Percentiles rank a stretch among this genome's conserved stretches.
These are phyloP conservation scores for Dendrostoma leiphaemia DNA, from an alignment of 2,329 filamentous ascomycete genomes.

Conservation along the genomic window DNA sequence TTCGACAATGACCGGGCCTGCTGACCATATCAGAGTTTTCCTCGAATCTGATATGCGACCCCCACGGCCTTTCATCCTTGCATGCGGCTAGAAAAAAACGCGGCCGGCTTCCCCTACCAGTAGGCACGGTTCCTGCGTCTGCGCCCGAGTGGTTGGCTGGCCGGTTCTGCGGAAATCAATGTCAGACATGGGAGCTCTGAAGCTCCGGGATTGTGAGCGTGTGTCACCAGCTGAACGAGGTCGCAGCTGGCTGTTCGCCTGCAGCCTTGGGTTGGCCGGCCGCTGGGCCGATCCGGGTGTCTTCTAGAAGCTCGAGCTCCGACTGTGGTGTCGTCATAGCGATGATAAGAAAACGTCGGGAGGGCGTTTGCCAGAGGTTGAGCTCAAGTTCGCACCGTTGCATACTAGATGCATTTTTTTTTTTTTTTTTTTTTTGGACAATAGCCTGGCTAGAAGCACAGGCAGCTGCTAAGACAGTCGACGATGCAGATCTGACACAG, in stretches of 20 bases:
- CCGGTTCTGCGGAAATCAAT: neutral
- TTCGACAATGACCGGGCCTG: neutral
- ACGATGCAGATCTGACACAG: neutral
- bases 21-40: neutral
- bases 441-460: too few species aligned
- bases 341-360: neutral
- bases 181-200: slow-evolving; percentile 6
- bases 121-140: slow-evolving; percentile 8
- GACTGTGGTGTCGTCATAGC: neutral
- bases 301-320: neutral
- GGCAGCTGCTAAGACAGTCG: too few species aligned
- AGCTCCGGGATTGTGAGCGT: neutral
- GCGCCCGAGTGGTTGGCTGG: too few species aligned
- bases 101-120: slow-evolving; percentile 8
- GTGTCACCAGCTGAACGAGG: neutral
- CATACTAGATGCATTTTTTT: neutral
- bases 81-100: slow-evolving; percentile 15
- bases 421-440: neutral
- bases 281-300: neutral
- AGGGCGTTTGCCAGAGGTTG: neutral
- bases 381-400: neutral
- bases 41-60: slow-evolving; percentile 11
- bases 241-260: neutral
- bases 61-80: slow-evolving; percentile 17
- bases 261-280: neutral